Percentiles rank a stretch among this genome's conserved stretches.
Evolutionary conservation across 2,329 filamentous ascomycete genomes (phyloP).

Genomic region (Colletotrichum sp.): DNA sequence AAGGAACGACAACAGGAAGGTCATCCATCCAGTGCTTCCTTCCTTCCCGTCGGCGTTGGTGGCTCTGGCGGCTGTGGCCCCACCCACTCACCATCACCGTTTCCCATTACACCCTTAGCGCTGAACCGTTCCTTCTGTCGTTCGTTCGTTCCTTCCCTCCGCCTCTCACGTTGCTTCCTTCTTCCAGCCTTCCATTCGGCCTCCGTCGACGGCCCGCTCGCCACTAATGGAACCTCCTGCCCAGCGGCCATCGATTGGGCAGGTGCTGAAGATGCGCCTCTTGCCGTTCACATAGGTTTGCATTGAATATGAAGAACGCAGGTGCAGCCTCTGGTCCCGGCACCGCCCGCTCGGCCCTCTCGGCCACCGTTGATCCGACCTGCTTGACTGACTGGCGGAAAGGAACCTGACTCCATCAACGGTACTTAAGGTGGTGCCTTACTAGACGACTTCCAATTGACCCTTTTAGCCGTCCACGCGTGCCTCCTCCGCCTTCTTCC

Average conservation of each 20-base stretch:
- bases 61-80: neutral
- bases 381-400: neutral
- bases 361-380: slow-evolving; percentile 8
- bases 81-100: neutral
- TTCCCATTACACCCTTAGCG: neutral
- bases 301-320: neutral
- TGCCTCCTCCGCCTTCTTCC: neutral
- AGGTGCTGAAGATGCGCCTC: neutral
- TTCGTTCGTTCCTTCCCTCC: neutral
- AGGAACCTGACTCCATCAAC: neutral
- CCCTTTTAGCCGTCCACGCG: neutral
- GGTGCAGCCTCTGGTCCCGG: neutral
- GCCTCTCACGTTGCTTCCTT: neutral
- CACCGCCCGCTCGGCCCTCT: slow-evolving; percentile 3
- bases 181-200: neutral
- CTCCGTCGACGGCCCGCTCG: neutral
- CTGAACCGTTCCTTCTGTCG: neutral
- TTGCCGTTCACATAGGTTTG: neutral
- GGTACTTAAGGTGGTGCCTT: neutral
- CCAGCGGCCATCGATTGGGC: neutral
- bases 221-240: neutral
- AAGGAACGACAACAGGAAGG: neutral
- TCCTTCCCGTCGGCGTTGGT: neutral
- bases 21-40: neutral
- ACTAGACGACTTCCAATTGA: neutral